Evolutionary conservation across 345 rosid species (phyloP).

Genomic region (Acer saccharum): DNA sequence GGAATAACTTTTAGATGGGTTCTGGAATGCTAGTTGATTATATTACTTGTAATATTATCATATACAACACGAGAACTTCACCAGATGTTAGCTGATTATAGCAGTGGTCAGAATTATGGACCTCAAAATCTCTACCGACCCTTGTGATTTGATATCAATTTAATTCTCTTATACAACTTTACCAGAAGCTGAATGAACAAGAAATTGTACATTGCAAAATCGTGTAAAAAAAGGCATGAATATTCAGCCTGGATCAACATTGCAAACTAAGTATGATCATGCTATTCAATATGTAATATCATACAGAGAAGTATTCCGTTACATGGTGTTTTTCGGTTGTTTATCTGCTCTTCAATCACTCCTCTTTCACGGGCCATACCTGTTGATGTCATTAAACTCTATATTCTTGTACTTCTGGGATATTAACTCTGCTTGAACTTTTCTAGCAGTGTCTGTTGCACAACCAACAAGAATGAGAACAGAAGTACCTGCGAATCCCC

Average conservation of each 20-base stretch:
- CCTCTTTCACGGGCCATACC: slow-evolving; percentile 28
- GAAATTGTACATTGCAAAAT: no score
- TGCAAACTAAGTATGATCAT: not conserved
- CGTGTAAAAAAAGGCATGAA: no score
- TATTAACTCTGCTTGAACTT: slow-evolving; percentile 93
- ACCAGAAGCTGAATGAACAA: not conserved
- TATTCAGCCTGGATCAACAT: not conserved
- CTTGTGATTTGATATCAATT: not conserved
- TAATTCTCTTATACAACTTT: not conserved
- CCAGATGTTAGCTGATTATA: not conserved
- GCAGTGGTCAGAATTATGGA: not conserved
- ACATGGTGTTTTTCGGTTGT: not conserved
- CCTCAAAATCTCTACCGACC: not conserved
- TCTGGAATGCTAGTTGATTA: not conserved
- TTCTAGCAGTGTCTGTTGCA: slow-evolving; percentile 96
- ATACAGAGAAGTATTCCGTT: not conserved
- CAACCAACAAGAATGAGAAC: slow-evolving; percentile 99
- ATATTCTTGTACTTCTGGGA: slow-evolving; percentile 96
- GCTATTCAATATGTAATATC: not conserved
- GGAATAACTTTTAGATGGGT: not conserved
- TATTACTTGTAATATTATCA: not conserved
- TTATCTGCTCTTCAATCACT: not conserved
- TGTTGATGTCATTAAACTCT: slow-evolving; percentile 81
- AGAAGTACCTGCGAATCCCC: slow-evolving; percentile 98
- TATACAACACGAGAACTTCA: not conserved